Percentiles rank a stretch among this genome's conserved stretches.
Evolutionary conservation across 2,329 filamentous ascomycete species (phyloP).

Genomic region (Colletotrichum sp.): DNA sequence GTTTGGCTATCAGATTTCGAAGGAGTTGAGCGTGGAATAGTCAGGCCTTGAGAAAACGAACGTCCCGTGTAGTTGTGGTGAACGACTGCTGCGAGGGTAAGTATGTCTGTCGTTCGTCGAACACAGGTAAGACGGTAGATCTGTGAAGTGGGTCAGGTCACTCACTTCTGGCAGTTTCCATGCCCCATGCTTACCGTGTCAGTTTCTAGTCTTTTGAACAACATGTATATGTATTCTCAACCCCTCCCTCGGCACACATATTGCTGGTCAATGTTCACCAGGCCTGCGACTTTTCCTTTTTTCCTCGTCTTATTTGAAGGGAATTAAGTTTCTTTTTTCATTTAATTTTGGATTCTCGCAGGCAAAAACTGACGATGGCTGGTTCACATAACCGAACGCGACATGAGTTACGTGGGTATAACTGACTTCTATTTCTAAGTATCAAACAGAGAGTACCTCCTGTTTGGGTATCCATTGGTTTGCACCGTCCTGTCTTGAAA

Average conservation of each 20-base stretch:
- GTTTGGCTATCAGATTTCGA: background rate
- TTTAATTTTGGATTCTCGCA: background rate
- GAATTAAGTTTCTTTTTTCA: too few species aligned
- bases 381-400: background rate
- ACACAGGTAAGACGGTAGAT: background rate
- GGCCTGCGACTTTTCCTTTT: background rate
- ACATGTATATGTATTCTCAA: background rate
- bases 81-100: background rate
- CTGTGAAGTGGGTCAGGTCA: background rate
- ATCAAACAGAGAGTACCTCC: background rate
- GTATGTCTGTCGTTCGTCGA: background rate
- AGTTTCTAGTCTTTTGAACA: background rate
- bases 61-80: background rate
- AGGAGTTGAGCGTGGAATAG: background rate
- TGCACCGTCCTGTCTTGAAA: background rate
- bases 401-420: background rate
- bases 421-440: background rate
- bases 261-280: background rate
- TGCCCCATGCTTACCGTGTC: background rate
- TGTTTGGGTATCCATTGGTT: constrained; percentile 2
- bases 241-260: background rate
- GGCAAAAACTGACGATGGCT: background rate
- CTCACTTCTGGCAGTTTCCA: background rate
- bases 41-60: background rate
- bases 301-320: too few species aligned